These are phyloP conservation scores for Evernia prunastri DNA, from an alignment of 495 filamentous ascomycete species.

Conservation along the genomic window DNA sequence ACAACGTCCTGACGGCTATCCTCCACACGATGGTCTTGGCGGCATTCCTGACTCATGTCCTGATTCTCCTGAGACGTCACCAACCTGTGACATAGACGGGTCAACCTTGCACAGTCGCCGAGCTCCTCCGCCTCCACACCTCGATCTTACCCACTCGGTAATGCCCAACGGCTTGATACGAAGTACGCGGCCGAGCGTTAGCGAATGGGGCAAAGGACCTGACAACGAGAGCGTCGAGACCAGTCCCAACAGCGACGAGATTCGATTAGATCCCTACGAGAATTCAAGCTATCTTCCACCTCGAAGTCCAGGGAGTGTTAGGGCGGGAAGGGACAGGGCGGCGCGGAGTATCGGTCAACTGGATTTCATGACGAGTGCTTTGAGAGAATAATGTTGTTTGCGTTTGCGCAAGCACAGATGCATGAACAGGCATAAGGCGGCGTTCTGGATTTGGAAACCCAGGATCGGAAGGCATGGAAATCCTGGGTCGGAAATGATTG, in stretches of 20 bases:
- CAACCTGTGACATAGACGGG: conserved; percentile 7
- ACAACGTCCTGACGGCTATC: conserved; percentile 16
- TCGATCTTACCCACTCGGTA: conserved; percentile 20
- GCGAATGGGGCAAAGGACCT: conserved; percentile 29
- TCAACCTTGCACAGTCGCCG: conserved; percentile 10
- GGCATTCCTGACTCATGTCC: conserved; percentile 21
- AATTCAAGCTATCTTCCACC: conserved; percentile 5
- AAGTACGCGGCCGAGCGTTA: conserved; percentile 27
- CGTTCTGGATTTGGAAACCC: neutral
- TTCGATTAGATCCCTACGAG: conserved; percentile 26
- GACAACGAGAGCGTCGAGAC: conserved; percentile 22
- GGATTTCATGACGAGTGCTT: conserved; percentile 30
- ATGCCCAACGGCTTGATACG: conserved; percentile 24
- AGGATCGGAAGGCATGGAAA: conserved; percentile 9
- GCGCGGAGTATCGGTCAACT: conserved; percentile 21
- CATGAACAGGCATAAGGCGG: conserved; percentile 4
- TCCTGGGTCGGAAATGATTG: neutral
- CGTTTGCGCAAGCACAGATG: neutral
- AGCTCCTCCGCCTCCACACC: conserved; percentile 24
- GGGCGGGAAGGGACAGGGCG: conserved; percentile 22
- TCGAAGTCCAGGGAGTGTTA: conserved; percentile 23
- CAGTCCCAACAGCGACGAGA: conserved; percentile 25
- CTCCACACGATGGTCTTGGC: conserved; percentile 27
- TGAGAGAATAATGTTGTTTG: conserved; percentile 18
- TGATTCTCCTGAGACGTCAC: conserved; percentile 15